Evolutionary conservation across 352 stramenopile genomes (phyloP).

Genomic region (Globisporangium apiculatum): DNA sequence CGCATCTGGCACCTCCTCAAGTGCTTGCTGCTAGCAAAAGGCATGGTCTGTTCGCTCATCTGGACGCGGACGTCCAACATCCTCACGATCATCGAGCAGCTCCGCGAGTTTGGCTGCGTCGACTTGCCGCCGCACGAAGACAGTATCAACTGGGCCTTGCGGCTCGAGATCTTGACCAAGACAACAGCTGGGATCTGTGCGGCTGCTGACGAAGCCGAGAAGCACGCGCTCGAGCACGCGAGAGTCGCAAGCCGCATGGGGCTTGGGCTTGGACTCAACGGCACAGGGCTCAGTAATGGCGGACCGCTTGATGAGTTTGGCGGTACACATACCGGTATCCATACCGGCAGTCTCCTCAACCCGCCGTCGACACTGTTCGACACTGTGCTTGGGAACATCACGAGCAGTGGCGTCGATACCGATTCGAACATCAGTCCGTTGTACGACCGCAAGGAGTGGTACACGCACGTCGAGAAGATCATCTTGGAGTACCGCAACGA

Average conservation of each 20-base stretch:
- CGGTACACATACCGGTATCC: no score
- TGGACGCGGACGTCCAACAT: slow-evolving; percentile 84
- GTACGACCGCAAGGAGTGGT: slow-evolving; percentile 61
- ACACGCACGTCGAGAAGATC: slow-evolving; percentile 70
- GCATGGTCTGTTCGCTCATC: slow-evolving; percentile 76
- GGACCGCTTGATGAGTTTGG: no score
- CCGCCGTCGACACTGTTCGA: no score
- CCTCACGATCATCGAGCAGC: slow-evolving; percentile 60
- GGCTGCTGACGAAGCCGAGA: slow-evolving; percentile 57
- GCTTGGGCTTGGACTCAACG: no score
- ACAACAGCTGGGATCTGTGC: slow-evolving; percentile 83
- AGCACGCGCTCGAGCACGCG: slow-evolving; percentile 27
- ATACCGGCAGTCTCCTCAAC: no score
- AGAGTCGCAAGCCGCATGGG: no score
- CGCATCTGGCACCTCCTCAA: slow-evolving; percentile 68
- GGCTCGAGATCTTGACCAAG: slow-evolving; percentile 82
- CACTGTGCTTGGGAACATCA: background rate
- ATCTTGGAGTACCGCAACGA: slow-evolving; percentile 65
- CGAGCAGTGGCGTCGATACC: background rate
- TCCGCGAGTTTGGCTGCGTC: slow-evolving; percentile 49
- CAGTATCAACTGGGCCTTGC: slow-evolving; percentile 83
- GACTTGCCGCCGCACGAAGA: slow-evolving; percentile 61
- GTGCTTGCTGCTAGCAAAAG: slow-evolving; percentile 64
- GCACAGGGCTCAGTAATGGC: no score
- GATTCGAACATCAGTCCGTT: slow-evolving; percentile 21